A percentile compares a stretch with the other conserved stretches of the same genome.
These are phyloP conservation scores for Pythium coloratum DNA, from an alignment of 352 stramenopile species.

Conservation along the genomic window DNA sequence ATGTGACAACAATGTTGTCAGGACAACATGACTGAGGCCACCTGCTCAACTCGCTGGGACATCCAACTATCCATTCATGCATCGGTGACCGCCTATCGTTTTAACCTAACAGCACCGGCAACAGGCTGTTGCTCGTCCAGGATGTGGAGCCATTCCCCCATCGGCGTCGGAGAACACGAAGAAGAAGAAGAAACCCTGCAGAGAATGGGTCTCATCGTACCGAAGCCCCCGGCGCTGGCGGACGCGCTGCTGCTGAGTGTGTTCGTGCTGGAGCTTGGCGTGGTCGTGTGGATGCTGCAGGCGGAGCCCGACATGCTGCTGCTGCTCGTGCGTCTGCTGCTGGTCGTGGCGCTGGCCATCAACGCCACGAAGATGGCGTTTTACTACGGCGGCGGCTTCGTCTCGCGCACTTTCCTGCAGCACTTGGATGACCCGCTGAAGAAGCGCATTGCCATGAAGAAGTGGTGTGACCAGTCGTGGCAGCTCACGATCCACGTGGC, in stretches of 20 bases:
- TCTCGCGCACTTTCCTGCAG: constrained; percentile 77
- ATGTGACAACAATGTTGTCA: too few species aligned
- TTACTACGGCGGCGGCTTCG: constrained; percentile 59
- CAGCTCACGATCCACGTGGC: constrained; percentile 81
- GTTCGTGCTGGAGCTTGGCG: constrained; percentile 59
- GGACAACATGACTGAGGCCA: too few species aligned
- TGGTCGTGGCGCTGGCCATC: constrained; percentile 70
- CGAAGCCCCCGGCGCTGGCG: constrained; percentile 65
- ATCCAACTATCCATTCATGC: too few species aligned
- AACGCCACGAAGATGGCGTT: constrained; percentile 71
- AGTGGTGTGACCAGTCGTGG: constrained; percentile 90
- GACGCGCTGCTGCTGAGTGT: constrained; percentile 62
- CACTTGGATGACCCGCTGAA: constrained; percentile 80
- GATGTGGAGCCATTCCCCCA: constrained; percentile 7
- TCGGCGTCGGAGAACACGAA: constrained; percentile 21
- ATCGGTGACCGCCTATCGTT: too few species aligned
- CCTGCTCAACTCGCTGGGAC: too few species aligned
- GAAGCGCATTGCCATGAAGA: constrained; percentile 84
- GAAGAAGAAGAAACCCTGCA: not conserved
- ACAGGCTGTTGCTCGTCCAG: too few species aligned
- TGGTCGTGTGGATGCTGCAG: constrained; percentile 65
- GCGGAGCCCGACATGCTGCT: constrained; percentile 70
- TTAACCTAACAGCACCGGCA: too few species aligned
- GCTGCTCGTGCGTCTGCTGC: constrained; percentile 49
- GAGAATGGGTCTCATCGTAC: constrained; percentile 58